A percentile compares a stretch with the other conserved stretches of the same genome.
Evolutionary conservation across 495 filamentous ascomycete species (phyloP).

Genomic region (Penicillium parvum): DNA sequence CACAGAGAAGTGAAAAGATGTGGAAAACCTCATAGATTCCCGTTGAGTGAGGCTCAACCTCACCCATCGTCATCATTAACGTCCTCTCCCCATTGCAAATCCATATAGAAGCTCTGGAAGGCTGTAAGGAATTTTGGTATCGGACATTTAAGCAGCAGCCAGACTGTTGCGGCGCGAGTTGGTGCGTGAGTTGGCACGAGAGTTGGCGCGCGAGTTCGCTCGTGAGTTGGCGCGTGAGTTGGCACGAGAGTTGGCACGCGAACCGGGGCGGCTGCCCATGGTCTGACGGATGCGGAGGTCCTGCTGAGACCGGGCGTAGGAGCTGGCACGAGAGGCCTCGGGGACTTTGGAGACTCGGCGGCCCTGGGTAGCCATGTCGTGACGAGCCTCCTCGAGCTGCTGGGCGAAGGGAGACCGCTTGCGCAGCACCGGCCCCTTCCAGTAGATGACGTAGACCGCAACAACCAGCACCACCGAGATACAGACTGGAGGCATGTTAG

Average conservation of each 20-base stretch:
- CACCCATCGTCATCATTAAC: not conserved
- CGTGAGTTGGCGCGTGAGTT: slow-evolving; percentile 34
- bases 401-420: slow-evolving; percentile 71
- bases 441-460: slow-evolving; percentile 76
- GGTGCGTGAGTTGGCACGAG: too few relatives aligned
- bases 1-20: slow-evolving; percentile 20
- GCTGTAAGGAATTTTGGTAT: not conserved
- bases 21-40: slow-evolving; percentile 11
- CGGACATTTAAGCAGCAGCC: not conserved
- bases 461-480: slow-evolving; percentile 66
- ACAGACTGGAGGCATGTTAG: slow-evolving; percentile 32
- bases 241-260: slow-evolving; percentile 31
- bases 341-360: slow-evolving; percentile 38
- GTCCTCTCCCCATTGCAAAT: not conserved
- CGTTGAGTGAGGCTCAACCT: not conserved
- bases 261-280: slow-evolving; percentile 39
- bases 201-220: slow-evolving; percentile 29
- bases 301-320: slow-evolving; percentile 47
- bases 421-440: slow-evolving; percentile 63
- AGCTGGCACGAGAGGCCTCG: slow-evolving; percentile 37
- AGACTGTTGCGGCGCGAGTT: slow-evolving; percentile 39
- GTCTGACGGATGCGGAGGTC: slow-evolving; percentile 44
- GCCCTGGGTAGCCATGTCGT: slow-evolving; percentile 35
- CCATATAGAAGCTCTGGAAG: not conserved
- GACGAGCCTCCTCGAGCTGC: slow-evolving; percentile 52